Percentiles rank a stretch among this genome's conserved stretches.
Conservation (phyloP, 208 protist species). For the Acanthamoeba lenticulata region DNA sequence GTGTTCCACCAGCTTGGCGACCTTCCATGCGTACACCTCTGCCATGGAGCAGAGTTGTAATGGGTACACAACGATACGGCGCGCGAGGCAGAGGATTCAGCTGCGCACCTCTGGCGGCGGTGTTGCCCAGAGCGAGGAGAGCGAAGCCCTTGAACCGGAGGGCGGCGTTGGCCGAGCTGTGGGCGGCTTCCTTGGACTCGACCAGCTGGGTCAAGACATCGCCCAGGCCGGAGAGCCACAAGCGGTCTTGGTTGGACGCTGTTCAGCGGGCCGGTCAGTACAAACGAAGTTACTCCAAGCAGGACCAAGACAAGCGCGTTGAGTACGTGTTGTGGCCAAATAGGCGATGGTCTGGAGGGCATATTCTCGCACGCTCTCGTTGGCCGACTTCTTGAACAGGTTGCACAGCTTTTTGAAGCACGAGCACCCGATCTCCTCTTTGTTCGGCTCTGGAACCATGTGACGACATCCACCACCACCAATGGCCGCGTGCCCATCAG, state of each 20-base stretch:
- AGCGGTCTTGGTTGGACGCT: not conserved
- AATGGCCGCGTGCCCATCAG: not conserved
- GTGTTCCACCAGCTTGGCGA: not conserved
- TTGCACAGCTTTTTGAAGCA: slow-evolving; percentile 53
- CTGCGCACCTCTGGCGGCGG: not conserved
- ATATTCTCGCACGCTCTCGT: slow-evolving; percentile 45
- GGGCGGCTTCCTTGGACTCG: not conserved
- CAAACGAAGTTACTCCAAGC: not conserved
- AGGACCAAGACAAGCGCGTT: no score
- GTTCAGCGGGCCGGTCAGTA: not conserved
- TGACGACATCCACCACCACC: not conserved
- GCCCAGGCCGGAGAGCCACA: slow-evolving; percentile 31
- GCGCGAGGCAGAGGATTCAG: not conserved
- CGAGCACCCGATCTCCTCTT: slow-evolving; percentile 33
- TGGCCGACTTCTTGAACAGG: not conserved
- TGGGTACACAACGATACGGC: rapidly evolving
- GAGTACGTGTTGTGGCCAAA: not conserved
- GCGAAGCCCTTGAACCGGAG: slow-evolving; percentile 34
- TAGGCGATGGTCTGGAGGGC: slow-evolving; percentile 34
- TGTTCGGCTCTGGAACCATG: not conserved
- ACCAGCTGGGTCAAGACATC: not conserved
- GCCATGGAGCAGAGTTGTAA: not conserved
- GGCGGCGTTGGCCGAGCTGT: not conserved
- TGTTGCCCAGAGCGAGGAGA: not conserved
- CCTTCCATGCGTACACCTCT: slow-evolving; percentile 32